Base-by-base conservation (phyloP, 495 filamentous ascomycete genomes). In the Penicillium steckii region DNA sequence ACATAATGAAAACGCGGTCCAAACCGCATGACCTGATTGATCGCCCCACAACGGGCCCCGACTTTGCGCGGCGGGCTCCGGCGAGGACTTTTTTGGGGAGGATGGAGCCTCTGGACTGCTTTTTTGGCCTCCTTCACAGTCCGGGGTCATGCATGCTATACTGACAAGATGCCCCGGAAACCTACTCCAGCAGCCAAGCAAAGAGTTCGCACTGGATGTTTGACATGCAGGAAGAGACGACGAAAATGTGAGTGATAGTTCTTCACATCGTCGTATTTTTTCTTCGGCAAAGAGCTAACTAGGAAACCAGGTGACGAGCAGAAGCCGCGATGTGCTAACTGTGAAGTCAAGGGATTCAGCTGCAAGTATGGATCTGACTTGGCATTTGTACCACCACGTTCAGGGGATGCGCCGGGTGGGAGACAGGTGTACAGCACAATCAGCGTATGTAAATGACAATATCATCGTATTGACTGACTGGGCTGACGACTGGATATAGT, bases 241-340 rank as follows among this genome's bases (percentile, higher is more conserved):
- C 51, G 62, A 51, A 65, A 65, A 60, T 65, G 62, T 64, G 42
- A 19, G 59, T 44, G 13, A 21, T 18, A 17, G n/a, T 37, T 15
- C n/a, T 37, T 17, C 18, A 13, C 10, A 4, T 27, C 5, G 4
- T 37, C n/a, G 33, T 17, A 15, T 3, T 10, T 35, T 23, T 3
- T 27, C 2, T 8, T 6, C 12, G 4, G 10, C 17, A 42, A n/a
- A 23, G n/a, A n/a, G 37, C 32, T 53, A 22, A 53, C n/a, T 4
- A 32, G 26, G 22, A 7, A n/a, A 29, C n/a, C 17, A 64, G 60
- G 60, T 25, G 62, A 65, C 44, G 62, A 65, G 53, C 59, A 65
- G 40, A 65, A 65, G 46, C 62, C 62, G 18, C 52, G 53, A 29
- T 65, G 62, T 37, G 62, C 62, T 5, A 65, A 65, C 32, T 65